Evolutionary conservation across 257 asterid species (phyloP).

Genomic region (Vinca minor): DNA sequence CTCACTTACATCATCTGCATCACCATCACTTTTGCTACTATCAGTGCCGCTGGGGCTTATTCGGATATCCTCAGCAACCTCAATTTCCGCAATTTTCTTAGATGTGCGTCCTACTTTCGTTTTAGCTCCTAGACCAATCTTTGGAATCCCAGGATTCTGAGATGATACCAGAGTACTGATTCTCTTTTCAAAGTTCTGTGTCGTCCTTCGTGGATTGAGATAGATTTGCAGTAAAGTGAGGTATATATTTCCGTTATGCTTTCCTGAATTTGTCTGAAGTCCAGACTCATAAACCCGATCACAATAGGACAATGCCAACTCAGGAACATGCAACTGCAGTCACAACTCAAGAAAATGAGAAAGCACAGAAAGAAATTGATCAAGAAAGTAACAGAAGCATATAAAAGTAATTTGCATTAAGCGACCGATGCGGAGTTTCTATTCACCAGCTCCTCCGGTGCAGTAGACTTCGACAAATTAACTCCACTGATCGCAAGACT

Average conservation of each 20-base stretch:
- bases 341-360: slow-evolving; percentile 13
- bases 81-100: slow-evolving; percentile 82
- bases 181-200: slow-evolving; percentile 65
- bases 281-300: slow-evolving; percentile 76
- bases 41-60: slow-evolving; percentile 75
- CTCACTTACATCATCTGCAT: slow-evolving; percentile 57
- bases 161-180: slow-evolving; percentile 47
- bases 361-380: slow-evolving; percentile 8
- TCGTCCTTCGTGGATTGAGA: slow-evolving; percentile 74
- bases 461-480: neutral
- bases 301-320: slow-evolving; percentile 80
- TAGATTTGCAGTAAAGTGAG: slow-evolving; percentile 85
- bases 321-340: slow-evolving; percentile 80
- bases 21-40: slow-evolving; percentile 90
- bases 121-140: slow-evolving; percentile 36
- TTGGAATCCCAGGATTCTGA: slow-evolving; percentile 44
- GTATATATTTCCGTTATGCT: slow-evolving; percentile 66
- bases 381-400: neutral
- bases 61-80: slow-evolving; percentile 69
- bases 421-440: neutral
- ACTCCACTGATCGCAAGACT: neutral
- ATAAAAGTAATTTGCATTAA: neutral
- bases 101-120: slow-evolving; percentile 33
- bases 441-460: neutral
- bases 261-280: slow-evolving; percentile 50